Evolutionary conservation across 176 grass and related monocot genomes (phyloP), one percentile per base, ranked within the genome.

Genomic region (Elymus sibiricus): DNA sequence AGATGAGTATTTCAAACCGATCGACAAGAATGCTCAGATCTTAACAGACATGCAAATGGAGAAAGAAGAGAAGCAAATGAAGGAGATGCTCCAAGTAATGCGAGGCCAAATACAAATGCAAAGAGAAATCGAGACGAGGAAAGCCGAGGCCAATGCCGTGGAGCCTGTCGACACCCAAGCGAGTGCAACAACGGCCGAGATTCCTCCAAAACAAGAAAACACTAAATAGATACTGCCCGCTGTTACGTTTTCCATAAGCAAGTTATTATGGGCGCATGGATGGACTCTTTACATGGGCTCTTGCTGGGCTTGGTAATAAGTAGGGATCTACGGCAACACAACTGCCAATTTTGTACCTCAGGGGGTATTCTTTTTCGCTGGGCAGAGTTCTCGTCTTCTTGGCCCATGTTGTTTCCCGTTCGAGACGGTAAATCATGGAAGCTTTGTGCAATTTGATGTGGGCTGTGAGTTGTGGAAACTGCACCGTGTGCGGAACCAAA

Each of bases 1-100:
- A 31, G 94, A 98, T 44, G 85, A 94, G 25, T 93, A 95, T 74
- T 98, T 98, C 79, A 92, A 98, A 82, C 94, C 93, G 42, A 91
- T 98, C 24, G 97, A 94, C 83, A 90, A 92, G 79, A 80, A 83
- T 67, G 92, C 92, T 66, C 39, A 98, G 62, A 90, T 90, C 55
- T 84, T 98, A 69, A 88, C 89, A 35, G 84, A 91, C 80, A 90
- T 98, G 97, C 97, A 98, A 85, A 26, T 95, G 84, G 90, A 95
- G 58, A 95, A 94, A 89, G 94, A 94, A 56, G 94, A 95, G 83
- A 79, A 38, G 35, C 82, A 88, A 82, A 88, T 78, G 75, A 92
- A 98, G 85, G 92, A 94, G 49, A 92, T 95, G 93, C 6, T 77
- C 47, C 91, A 94, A 86, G 49, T 88, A 19, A 92, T 90, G 94